Evolutionary conservation across 805 yeast species (phyloP), one percentile per base, ranked within the genome.

Genomic region (Wickerhamiella sorbophila): DNA sequence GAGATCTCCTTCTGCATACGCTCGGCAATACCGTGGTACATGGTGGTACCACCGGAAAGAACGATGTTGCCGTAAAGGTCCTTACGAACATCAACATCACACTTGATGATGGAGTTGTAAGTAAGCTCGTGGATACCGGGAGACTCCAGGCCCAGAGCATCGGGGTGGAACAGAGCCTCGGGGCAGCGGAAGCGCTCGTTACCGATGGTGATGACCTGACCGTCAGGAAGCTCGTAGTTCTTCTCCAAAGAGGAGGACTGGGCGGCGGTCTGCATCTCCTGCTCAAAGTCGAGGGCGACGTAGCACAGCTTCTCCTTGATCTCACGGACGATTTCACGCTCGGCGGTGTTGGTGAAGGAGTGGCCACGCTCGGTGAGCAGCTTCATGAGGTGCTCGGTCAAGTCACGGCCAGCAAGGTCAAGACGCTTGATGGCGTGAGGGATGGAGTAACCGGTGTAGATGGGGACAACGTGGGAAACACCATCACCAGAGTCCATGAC

Each of bases 21-120:
- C 78, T 91, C 97, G 69, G 96, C 96, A 69, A 91, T 87, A 75
- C 98, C 98, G 71, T 96, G 96, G 95, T 86, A 91, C 97, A 91
- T 86, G 58, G 98, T 91, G 61, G 97, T 87, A 82, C 98, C 98
- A 77, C 98, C 98, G 57, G 97, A 87, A 91, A 91, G 81, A 66
- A 91, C 98, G 63, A 91, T 91, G 81, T 91, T 91, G 72, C 94
- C 93, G 76, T 91, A 91, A 69, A 91, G 78, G 70, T 88, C 97
- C 75, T 84, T 88, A 73, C 98, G 84, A 58, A 91, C 95, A 72
- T 91, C 98, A 59, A 91, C 81, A 72, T 91, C 98, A 74, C 96
- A 87, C 85, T 87, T 88, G 77, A 81, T 84, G 74, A 91, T 91
- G 49, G 91, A 80, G 77, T 79, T 79, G 76, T 75, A 81, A 54